Percentiles rank a stretch among this genome's conserved stretches.
Evolutionary conservation across 1,284 basidiomycete species (phyloP).

Genomic region (Entoloma clypeatum): DNA sequence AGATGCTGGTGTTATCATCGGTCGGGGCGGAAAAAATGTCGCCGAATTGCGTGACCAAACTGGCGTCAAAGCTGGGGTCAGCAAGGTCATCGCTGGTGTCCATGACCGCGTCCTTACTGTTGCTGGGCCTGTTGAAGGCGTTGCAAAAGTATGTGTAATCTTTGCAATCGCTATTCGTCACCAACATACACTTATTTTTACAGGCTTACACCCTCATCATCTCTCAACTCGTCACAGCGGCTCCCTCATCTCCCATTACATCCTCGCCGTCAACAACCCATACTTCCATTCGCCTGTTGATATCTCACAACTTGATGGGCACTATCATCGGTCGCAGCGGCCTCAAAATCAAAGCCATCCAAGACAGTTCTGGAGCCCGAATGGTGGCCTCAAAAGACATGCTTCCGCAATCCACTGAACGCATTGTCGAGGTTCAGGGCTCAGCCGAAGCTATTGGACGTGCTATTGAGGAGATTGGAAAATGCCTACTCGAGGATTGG

Average conservation of each 20-base stretch:
- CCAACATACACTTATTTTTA: slow-evolving; percentile 10
- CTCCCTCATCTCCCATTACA: slow-evolving; percentile 62
- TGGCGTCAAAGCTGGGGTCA: slow-evolving; percentile 97
- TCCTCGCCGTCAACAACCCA: slow-evolving; percentile 66
- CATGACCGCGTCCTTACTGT: slow-evolving; percentile 97
- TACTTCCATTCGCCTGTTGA: slow-evolving; percentile 91
- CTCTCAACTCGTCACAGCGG: slow-evolving; percentile 80
- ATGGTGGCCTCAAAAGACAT: slow-evolving; percentile 99
- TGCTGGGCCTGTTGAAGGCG: slow-evolving; percentile 85
- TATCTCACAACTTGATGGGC: slow-evolving; percentile 99
- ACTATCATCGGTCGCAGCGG: slow-evolving; percentile 97
- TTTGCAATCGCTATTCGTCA: slow-evolving; percentile 8
- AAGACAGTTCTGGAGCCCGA: slow-evolving; percentile 93
- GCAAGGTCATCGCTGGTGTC: slow-evolving; percentile 96
- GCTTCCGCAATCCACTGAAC: slow-evolving; percentile 98
- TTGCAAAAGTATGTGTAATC: slow-evolving; percentile 71
- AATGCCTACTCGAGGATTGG: slow-evolving; percentile 96
- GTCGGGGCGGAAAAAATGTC: slow-evolving; percentile 95
- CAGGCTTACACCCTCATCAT: slow-evolving; percentile 96
- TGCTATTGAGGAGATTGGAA: slow-evolving; percentile 92
- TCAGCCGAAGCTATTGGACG: slow-evolving; percentile 86
- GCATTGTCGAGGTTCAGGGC: slow-evolving; percentile 96
- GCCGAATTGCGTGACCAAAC: slow-evolving; percentile 93
- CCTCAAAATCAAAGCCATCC: slow-evolving; percentile 99
- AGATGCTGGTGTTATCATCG: slow-evolving; percentile 96